A percentile compares a stretch with the other conserved stretches of the same genome.
Conservation (phyloP, 495 filamentous ascomycete species). For the Xylona heveae region DNA sequence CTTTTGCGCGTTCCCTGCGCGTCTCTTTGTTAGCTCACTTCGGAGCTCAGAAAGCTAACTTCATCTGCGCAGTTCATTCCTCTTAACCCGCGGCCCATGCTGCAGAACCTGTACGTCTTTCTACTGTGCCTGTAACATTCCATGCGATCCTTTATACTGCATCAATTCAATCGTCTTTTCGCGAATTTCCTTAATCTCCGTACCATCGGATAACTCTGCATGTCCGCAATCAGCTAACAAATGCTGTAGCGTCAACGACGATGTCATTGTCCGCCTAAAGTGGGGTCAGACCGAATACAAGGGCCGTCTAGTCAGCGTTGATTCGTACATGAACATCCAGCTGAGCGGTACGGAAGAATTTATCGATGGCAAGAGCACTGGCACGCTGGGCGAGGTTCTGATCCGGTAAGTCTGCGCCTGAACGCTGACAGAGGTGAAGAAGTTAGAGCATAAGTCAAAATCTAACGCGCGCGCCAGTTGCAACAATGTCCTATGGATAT, state of each 20-base stretch:
- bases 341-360: conserved; percentile 76
- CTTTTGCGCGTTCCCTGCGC: no score
- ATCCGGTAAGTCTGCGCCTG: conserved; percentile 42
- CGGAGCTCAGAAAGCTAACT: no score
- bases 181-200: neutral
- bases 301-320: conserved; percentile 72
- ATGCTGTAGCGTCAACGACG: conserved; percentile 51
- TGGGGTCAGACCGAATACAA: conserved; percentile 97
- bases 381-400: conserved; percentile 67
- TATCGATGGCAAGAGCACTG: conserved; percentile 71
- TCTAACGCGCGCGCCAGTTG: conserved; percentile 18
- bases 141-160: neutral
- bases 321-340: conserved; percentile 98
- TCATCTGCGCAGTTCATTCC: conserved; percentile 41
- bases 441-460: neutral
- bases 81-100: conserved; percentile 75
- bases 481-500: conserved; percentile 94
- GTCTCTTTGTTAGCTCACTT: no score
- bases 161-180: neutral
- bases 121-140: conserved; percentile 10
- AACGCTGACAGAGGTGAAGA: neutral
- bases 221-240: conserved; percentile 3
- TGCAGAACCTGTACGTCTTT: conserved; percentile 57
- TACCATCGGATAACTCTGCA: neutral
- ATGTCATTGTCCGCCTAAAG: conserved; percentile 81